Percentiles rank a stretch among this genome's conserved stretches.
phyloP scores from a whole-genome alignment of 768 basidiomycete genomes.

The Pleurotus tuber-regium region DNA sequence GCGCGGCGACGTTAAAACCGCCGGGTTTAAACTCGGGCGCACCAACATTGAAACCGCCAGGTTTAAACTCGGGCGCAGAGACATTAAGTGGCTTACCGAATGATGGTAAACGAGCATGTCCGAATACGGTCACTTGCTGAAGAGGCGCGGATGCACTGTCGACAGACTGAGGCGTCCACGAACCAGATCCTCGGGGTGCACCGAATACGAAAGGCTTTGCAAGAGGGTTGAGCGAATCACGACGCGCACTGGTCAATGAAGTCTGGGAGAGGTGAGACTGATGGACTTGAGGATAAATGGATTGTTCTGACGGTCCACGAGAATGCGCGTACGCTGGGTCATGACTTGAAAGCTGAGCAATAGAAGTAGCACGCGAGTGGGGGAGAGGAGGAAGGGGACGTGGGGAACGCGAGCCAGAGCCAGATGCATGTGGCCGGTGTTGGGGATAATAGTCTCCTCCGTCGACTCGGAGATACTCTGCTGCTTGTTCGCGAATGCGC shows the following conservation, averaged over 20 bases:
- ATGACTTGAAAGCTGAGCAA: constrained; percentile 50
- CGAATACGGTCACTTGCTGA: constrained; percentile 29
- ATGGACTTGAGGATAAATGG: constrained; percentile 21
- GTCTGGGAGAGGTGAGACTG: constrained; percentile 24
- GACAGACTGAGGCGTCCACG: constrained; percentile 31
- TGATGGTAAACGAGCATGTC: constrained; percentile 44
- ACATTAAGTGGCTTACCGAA: constrained; percentile 74
- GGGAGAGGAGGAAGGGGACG: constrained; percentile 59
- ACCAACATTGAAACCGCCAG: constrained; percentile 73
- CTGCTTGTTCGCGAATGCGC: constrained; percentile 25
- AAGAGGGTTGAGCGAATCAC: constrained; percentile 64
- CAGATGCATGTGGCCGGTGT: constrained; percentile 38
- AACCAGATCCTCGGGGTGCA: constrained; percentile 28
- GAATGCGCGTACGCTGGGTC: constrained; percentile 69
- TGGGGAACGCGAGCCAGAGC: constrained; percentile 34
- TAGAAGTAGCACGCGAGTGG: constrained; percentile 65
- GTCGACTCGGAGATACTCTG: constrained; percentile 44
- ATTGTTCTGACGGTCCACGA: constrained; percentile 42
- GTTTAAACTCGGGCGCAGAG: constrained; percentile 80
- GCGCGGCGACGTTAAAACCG: constrained; percentile 71
- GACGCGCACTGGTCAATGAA: constrained; percentile 19
- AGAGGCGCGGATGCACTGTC: constrained; percentile 16
- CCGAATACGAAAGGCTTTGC: constrained; percentile 88
- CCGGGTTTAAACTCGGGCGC: too few relatives aligned
- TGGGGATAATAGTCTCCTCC: constrained; percentile 41